phyloP scores from a whole-genome alignment of 768 basidiomycete genomes.

The Boletales sp. region DNA sequence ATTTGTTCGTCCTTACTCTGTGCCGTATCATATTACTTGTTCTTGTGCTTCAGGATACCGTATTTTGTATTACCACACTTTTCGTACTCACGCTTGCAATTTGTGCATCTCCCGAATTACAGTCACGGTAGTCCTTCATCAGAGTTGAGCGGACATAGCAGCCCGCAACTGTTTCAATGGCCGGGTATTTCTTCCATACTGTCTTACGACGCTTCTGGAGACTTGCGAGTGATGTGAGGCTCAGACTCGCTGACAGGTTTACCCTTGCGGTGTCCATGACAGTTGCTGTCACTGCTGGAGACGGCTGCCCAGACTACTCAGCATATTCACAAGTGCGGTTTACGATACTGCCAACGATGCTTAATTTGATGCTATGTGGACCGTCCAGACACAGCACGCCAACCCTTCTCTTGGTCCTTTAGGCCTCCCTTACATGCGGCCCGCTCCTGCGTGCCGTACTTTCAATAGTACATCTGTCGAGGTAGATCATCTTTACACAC shows the following conservation, averaged over 20 bases:
- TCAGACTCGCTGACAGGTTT: conserved; percentile 22
- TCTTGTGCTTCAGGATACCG: conserved; percentile 7
- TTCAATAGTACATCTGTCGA: conserved; percentile 76
- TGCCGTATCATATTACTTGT: neutral
- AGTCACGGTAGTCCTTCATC: neutral
- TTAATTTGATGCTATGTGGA: neutral
- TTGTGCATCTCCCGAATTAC: too few species aligned
- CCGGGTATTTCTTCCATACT: neutral
- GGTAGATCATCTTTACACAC: conserved; percentile 34
- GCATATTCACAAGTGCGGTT: conserved; percentile 49
- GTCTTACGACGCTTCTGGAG: conserved; percentile 7
- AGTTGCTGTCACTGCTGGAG: conserved; percentile 18
- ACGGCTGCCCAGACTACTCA: conserved; percentile 60
- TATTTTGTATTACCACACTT: conserved; percentile 2
- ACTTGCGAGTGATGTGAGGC: conserved; percentile 9
- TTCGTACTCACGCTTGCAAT: neutral
- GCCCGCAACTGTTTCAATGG: conserved; percentile 1
- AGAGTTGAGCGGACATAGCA: neutral
- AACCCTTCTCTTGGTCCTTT: conserved; percentile 57
- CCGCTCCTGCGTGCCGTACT: conserved; percentile 63
- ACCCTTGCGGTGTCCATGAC: conserved; percentile 20
- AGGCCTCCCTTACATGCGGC: conserved; percentile 70
- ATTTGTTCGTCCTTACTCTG: too few species aligned
- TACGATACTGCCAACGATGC: neutral
- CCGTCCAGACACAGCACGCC: conserved; percentile 53